Conservation (phyloP, 2,329 filamentous ascomycete species). For the Tolypocladium nubicola region DNA sequence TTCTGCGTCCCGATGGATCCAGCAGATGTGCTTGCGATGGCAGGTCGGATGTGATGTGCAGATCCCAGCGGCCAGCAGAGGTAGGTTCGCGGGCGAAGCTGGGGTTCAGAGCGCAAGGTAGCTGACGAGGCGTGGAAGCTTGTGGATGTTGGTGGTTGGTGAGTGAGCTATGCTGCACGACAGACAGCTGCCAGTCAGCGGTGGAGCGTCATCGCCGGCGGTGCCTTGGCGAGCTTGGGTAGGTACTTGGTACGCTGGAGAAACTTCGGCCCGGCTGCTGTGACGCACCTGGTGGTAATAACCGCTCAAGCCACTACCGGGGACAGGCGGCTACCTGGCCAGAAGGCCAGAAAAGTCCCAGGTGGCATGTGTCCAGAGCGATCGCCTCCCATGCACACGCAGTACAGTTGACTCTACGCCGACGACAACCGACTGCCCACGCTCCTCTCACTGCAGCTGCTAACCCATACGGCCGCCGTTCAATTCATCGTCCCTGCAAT, state of each 20-base stretch:
- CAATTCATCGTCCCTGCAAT: not conserved
- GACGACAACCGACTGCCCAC: not conserved
- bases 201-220: constrained; percentile 4
- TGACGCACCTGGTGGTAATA: not conserved
- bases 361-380: constrained; percentile 1
- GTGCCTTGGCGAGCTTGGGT: not conserved
- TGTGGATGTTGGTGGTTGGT: constrained; percentile 2
- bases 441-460: not conserved
- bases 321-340: constrained; percentile 6
- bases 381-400: not conserved
- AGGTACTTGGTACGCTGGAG: not conserved
- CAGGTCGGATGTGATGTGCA: not conserved
- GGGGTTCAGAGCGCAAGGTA: not conserved
- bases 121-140: constrained; percentile 4
- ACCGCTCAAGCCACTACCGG: too few species aligned
- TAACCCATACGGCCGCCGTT: not conserved
- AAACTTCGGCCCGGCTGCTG: constrained; percentile 6
- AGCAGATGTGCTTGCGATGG: not conserved
- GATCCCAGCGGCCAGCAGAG: not conserved
- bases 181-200: not conserved
- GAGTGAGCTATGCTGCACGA: not conserved
- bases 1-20: not conserved
- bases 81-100: not conserved
- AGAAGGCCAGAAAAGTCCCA: constrained; percentile 3
- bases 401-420: not conserved